Percentiles rank a stretch among this genome's conserved stretches.
Conservation (phyloP, 2,329 filamentous ascomycete genomes). For the Fusarium napiforme region DNA sequence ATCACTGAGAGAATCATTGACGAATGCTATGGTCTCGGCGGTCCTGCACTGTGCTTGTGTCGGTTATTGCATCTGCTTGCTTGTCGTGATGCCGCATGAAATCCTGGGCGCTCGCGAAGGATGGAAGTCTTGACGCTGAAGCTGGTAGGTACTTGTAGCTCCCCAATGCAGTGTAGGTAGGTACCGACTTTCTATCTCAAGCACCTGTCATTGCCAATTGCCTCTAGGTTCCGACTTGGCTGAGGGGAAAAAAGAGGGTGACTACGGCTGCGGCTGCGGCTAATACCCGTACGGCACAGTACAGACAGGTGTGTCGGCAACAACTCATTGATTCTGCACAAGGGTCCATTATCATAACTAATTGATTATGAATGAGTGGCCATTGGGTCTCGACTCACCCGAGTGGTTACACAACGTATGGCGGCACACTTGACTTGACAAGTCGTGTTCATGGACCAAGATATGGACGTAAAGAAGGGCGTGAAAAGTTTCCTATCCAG, state of each 20-base stretch:
- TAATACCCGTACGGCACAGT: neutral
- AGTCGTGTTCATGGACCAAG: neutral
- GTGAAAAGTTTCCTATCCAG: neutral
- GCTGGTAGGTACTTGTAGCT: neutral
- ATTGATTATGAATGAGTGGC: neutral
- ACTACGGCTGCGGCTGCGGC: neutral
- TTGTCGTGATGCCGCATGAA: neutral
- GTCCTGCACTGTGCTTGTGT: neutral
- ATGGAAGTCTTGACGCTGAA: neutral
- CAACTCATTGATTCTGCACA: neutral
- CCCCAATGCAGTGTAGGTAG: neutral
- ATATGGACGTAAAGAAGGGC: neutral
- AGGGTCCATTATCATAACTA: neutral
- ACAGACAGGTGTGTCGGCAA: neutral
- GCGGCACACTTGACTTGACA: neutral
- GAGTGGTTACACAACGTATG: neutral
- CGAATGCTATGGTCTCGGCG: neutral
- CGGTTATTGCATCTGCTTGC: neutral
- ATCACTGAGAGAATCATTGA: neutral
- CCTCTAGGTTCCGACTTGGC: neutral
- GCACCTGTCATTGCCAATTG: neutral
- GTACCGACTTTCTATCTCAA: neutral
- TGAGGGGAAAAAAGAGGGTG: neutral
- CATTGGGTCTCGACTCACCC: neutral
- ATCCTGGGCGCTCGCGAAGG: neutral